Conservation (phyloP, 1,139 yeast species). For the Kluyveromyces sp. region DNA sequence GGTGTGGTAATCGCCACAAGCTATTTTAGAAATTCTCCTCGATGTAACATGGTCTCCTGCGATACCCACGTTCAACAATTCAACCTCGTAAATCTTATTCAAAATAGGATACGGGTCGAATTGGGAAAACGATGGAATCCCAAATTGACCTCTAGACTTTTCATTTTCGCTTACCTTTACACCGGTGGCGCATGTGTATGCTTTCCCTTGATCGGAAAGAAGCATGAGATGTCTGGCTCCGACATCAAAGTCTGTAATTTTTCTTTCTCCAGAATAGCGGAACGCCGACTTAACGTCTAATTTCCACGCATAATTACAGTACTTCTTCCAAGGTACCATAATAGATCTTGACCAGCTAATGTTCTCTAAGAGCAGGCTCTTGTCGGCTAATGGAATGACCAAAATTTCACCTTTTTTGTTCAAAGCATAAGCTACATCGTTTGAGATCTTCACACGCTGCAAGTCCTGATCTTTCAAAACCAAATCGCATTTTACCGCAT, state of each 20-base stretch:
- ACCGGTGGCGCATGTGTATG: constrained; percentile 59
- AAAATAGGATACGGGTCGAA: constrained; percentile 34
- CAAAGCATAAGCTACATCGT: constrained; percentile 52
- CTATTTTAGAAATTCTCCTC: constrained; percentile 50
- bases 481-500: constrained; percentile 25
- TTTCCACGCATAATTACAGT: constrained; percentile 20
- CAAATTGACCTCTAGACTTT: constrained; percentile 70
- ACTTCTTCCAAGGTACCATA: constrained; percentile 23
- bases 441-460: constrained; percentile 43
- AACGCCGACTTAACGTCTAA: constrained; percentile 19
- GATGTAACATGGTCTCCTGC: constrained; percentile 28
- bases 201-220: constrained; percentile 54
- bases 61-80: constrained; percentile 22
- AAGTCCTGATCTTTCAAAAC: constrained; percentile 40
- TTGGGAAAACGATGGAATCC: constrained; percentile 66
- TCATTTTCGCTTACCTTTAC: constrained; percentile 20
- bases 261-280: constrained; percentile 36
- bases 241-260: constrained; percentile 43
- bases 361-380: constrained; percentile 12
- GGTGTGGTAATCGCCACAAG: constrained; percentile 70
- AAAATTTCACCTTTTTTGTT: constrained; percentile 46
- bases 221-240: constrained; percentile 67
- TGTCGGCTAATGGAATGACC: constrained; percentile 39
- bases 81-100: constrained; percentile 24
- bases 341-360: constrained; percentile 16